Evolutionary conservation across 1,284 basidiomycete species (phyloP), one percentile per base, ranked within the genome.

Genomic region (Cerrena zonata): DNA sequence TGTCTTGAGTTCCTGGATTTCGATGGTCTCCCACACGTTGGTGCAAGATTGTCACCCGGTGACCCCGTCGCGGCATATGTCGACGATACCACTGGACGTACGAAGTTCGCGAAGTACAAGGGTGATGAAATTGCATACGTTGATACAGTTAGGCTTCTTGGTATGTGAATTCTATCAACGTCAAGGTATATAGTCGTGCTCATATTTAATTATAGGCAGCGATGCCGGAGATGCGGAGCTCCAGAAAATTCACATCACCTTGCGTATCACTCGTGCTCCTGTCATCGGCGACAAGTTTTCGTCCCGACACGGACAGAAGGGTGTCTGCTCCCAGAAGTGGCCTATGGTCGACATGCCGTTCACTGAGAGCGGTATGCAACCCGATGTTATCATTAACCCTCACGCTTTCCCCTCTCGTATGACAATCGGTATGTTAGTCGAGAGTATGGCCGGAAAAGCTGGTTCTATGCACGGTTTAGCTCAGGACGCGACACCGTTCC

Each of bases 361-460:
- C 77, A 87, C 85, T 57, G 96, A 99, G 73, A 95, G 91, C 57
- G 96, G 96, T 12, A 94, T 99, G 82, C 95, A 98, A 69, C 96
- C 96, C 1, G 96, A 99, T 69, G 86, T 99, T 49, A 99, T 99
- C 68, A 99, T 99, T 76, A 99, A 99, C 70, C 96, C 96, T 27
- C 96, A 99, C 69, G 96, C 96, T 19, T 99, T 99, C 79, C 96
- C 96, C 1, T 92, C 88, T 75, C 92, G 96, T 61, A 99, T 99
- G 96, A 99, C 96, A 5, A 99, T 99, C 62, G 96, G 96, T 53
- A 99, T 99, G 96, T 85, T 99, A 65, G 94, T 99, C 56, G 96
- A 99, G 78, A 94, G 91, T 69, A 88, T 99, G 82, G 96, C 96
- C 1, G 96, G 94, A 38, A 99, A 99, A 69, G 90, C 95, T 1